Evolutionary conservation across 306 rosid species (phyloP), one percentile per base, ranked within the genome.

Genomic region (Fragaria iinumae): DNA sequence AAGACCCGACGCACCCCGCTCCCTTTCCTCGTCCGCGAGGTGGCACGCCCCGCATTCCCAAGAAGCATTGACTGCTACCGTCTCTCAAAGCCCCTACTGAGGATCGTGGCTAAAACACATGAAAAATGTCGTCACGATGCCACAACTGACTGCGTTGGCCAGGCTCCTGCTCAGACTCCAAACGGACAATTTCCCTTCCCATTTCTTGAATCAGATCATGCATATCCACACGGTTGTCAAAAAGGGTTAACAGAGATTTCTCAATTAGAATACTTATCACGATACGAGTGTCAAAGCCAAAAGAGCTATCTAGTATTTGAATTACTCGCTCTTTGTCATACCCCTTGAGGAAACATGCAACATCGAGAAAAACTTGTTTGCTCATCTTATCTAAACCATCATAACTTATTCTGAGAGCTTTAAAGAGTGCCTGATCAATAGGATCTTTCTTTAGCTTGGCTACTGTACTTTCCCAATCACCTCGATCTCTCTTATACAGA

Each of bases 201-300:
- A 66, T 73, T 8, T 80, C 75, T 52, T 39, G 21, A 12, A 80
- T 0, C 17, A 80, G 48, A 67, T 56, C 70, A 60, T 74, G 78
- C 78, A 74, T 74, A 18, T 44, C 23, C 3, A 60, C 50, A 50
- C 21, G 4, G 10, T 44, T 12, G 5, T 27, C 57, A 12, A 62
- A 44, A 2, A 0, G 4, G 2, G 55, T 73, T 45, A 74, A n/a
- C 11, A 74, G 44, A 29, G 44, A 74, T 29, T 44, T 62, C 32
- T 63, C 70, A 17, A 62, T 17, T 5, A 74, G 78, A 47, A 21
- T 59, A 16, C 14, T 29, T 45, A 62, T 1, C 0, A 10, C 11
- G 8, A 18, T 16, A 73, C 59, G 14, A 14, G n/a, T 74, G 12
- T 11, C 17, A 14, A 32, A 8, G 34, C 5, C 18, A 41, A 4